Conservation (phyloP, 108 stramenopile genomes). For the Fragilaria crotonensis region DNA sequence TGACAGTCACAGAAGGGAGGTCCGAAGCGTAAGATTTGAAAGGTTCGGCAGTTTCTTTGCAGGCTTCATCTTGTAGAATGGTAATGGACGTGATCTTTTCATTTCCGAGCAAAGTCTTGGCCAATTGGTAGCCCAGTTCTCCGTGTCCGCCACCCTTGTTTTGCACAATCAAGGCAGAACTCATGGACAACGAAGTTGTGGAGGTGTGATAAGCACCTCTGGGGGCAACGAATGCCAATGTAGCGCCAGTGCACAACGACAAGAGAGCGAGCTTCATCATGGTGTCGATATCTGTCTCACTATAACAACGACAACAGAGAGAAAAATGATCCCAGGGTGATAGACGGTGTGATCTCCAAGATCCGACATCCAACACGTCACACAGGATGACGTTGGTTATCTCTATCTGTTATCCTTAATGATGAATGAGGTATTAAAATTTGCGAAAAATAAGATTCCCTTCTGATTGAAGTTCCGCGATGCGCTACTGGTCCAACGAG, state of each 20-base stretch:
- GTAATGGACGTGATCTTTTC: slow-evolving; percentile 72
- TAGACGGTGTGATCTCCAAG: too few relatives aligned
- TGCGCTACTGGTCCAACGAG: too few relatives aligned
- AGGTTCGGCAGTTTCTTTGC: slow-evolving; percentile 62
- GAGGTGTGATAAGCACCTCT: background rate
- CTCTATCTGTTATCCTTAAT: background rate
- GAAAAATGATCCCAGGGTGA: too few relatives aligned
- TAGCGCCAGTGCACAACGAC: too few relatives aligned
- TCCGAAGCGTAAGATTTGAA: slow-evolving; percentile 68
- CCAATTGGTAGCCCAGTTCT: slow-evolving; percentile 74
- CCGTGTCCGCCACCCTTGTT: slow-evolving; percentile 87
- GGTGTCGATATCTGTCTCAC: too few relatives aligned
- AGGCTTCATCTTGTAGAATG: slow-evolving; percentile 76
- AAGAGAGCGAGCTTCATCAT: too few relatives aligned
- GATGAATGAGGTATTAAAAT: background rate
- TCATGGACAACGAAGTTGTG: slow-evolving; percentile 40
- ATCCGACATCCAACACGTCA: background rate
- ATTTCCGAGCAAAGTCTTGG: slow-evolving; percentile 48
- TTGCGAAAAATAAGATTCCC: background rate
- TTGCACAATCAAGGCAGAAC: slow-evolving; percentile 75
- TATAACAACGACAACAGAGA: too few relatives aligned
- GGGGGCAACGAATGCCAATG: background rate
- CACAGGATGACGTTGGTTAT: background rate
- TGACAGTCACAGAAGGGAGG: slow-evolving; percentile 60
- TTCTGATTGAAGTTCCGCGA: too few relatives aligned